Percentiles rank a stretch among this genome's conserved stretches.
phyloP scores from a whole-genome alignment of 768 basidiomycete genomes.

The Phallus indusiatus region DNA sequence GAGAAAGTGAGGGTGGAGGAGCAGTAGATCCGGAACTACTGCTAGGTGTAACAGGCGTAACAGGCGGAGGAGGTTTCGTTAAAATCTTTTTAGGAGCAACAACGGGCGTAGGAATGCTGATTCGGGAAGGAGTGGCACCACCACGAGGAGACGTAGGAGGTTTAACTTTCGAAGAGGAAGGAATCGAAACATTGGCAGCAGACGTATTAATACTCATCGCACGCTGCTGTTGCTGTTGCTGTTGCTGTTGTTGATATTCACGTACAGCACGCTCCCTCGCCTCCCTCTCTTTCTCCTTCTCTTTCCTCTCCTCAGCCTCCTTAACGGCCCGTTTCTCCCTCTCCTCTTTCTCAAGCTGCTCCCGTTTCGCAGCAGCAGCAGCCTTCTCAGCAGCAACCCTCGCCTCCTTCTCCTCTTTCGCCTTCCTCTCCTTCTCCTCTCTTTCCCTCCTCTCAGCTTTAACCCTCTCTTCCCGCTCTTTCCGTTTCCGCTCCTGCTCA shows the following conservation, averaged over 20 bases:
- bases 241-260: background rate
- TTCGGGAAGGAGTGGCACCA: background rate
- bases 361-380: slow-evolving; percentile 19
- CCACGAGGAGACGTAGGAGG: slow-evolving; percentile 4
- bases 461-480: slow-evolving; percentile 60
- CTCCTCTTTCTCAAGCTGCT: slow-evolving; percentile 51
- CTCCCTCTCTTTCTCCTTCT: no score
- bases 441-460: slow-evolving; percentile 42
- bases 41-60: background rate
- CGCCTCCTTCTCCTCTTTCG: slow-evolving; percentile 55
- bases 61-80: slow-evolving; percentile 5
- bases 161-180: no score
- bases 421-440: slow-evolving; percentile 57
- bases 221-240: slow-evolving; percentile 9
- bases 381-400: slow-evolving; percentile 41
- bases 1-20: background rate
- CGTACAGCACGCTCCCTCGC: slow-evolving; percentile 14
- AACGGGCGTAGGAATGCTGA: background rate
- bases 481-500: slow-evolving; percentile 64
- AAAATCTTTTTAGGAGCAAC: slow-evolving; percentile 10
- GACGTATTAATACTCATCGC: background rate
- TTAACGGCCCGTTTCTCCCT: slow-evolving; percentile 44
- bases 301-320: slow-evolving; percentile 49
- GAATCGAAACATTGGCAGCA: background rate
- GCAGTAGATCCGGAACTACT: background rate